phyloP scores from a whole-genome alignment of 495 filamentous ascomycete species.

The Cercophora samala region DNA sequence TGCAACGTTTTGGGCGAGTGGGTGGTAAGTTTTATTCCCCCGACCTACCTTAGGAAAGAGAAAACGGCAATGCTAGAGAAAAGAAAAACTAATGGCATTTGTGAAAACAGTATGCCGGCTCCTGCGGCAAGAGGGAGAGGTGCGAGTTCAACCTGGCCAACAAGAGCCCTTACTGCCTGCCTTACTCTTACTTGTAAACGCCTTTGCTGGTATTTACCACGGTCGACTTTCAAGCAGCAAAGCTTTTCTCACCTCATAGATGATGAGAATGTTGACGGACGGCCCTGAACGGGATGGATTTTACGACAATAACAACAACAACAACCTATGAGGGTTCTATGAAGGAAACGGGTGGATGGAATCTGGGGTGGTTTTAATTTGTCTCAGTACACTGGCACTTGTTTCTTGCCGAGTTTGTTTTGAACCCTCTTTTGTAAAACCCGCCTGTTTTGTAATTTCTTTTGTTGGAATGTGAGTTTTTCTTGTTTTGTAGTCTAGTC shows the following conservation, averaged over 20 bases:
- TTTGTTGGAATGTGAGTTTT: background rate
- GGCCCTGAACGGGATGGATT: background rate
- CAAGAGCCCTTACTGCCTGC: constrained; percentile 33
- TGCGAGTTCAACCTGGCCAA: constrained; percentile 29
- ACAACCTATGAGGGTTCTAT: background rate
- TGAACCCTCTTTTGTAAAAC: background rate
- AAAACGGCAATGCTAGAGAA: too few relatives aligned
- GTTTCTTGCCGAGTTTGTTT: background rate
- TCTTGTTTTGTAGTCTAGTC: background rate
- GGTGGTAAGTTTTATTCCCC: constrained; percentile 32
- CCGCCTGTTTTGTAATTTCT: background rate
- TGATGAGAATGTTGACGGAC: background rate
- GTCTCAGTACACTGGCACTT: background rate
- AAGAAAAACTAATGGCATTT: too few relatives aligned
- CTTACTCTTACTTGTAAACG: constrained; percentile 1
- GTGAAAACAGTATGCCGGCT: constrained; percentile 19
- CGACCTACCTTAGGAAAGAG: too few relatives aligned
- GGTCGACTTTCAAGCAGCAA: background rate
- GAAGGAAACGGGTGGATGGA: background rate
- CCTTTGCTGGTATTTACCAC: background rate
- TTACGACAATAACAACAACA: background rate
- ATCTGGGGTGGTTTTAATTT: background rate
- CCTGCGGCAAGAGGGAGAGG: constrained; percentile 20
- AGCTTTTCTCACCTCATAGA: background rate
- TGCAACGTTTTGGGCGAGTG: constrained; percentile 24